Evolutionary conservation across 805 yeast species (phyloP).

Genomic region (Wickerhamia fluorescens): DNA sequence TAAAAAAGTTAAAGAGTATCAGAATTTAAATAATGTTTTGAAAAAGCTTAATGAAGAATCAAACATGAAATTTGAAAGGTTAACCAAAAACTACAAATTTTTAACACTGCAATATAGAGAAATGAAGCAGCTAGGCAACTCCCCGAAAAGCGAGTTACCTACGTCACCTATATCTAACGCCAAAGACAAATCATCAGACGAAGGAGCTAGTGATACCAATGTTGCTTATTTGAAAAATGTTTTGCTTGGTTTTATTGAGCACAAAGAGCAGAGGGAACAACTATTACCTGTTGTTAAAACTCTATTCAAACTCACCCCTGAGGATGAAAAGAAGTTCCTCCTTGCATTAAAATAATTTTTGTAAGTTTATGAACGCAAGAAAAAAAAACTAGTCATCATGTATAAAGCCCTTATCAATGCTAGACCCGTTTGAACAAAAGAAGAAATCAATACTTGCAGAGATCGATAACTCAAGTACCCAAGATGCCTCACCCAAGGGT

Average conservation of each 20-base stretch:
- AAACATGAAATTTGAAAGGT: conserved; percentile 57
- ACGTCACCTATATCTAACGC: conserved; percentile 2
- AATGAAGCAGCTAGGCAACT: conserved; percentile 24
- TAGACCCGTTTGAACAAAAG: conserved; percentile 62
- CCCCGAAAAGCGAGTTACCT: conserved; percentile 7
- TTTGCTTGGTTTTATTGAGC: conserved; percentile 84
- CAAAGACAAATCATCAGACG: conserved; percentile 1
- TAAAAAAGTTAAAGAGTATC: conserved; percentile 47
- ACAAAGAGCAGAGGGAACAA: conserved; percentile 82
- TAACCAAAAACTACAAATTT: conserved; percentile 63
- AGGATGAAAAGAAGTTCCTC: conserved; percentile 70
- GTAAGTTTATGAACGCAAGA: too few species aligned
- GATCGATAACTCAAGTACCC: conserved; percentile 39
- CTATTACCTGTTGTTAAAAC: conserved; percentile 81
- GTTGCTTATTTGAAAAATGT: conserved; percentile 84
- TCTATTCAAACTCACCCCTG: conserved; percentile 57
- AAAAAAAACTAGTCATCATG: too few species aligned
- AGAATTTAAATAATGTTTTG: conserved; percentile 44
- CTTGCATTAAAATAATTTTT: conserved; percentile 37
- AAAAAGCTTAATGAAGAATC: conserved; percentile 60
- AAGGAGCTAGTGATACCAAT: conserved; percentile 23
- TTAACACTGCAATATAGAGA: conserved; percentile 52
- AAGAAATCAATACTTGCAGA: conserved; percentile 48
- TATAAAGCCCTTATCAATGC: too few species aligned
- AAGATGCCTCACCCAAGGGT: conserved; percentile 83